Conservation (phyloP, 2,329 filamentous ascomycete species). For the Sarocladium brachiariae region DNA sequence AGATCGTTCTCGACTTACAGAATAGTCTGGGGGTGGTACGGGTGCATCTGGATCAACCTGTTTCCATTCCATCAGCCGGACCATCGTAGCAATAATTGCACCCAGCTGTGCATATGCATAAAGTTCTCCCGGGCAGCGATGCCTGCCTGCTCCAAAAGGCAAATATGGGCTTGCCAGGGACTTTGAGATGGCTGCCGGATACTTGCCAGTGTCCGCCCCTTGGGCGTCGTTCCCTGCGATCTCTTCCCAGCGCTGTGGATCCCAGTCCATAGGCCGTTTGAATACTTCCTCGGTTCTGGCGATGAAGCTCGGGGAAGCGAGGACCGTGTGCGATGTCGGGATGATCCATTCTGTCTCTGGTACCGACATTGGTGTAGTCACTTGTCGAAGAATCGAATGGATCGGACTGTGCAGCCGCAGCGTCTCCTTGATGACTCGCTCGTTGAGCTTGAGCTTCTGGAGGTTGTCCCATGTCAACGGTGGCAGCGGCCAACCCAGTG, state of each 20-base stretch:
- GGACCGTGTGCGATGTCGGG: neutral
- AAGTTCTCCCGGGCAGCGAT: neutral
- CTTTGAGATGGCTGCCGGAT: neutral
- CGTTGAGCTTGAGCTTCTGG: slow-evolving; percentile 5
- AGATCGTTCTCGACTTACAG: neutral
- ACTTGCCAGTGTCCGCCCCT: neutral
- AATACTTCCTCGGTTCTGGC: slow-evolving; percentile 1
- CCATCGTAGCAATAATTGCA: slow-evolving; percentile 3
- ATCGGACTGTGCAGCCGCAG: neutral
- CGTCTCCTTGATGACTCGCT: slow-evolving; percentile 4
- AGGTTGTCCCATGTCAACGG: neutral
- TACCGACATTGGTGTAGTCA: neutral
- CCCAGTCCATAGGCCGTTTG: neutral
- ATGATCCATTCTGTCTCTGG: neutral
- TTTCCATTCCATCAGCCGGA: slow-evolving; percentile 3
- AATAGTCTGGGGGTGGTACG: neutral
- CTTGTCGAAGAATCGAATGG: slow-evolving; percentile 2
- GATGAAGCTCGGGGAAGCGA: slow-evolving; percentile 2
- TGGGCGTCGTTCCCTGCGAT: neutral
- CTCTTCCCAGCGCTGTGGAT: neutral
- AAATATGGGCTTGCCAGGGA: neutral
- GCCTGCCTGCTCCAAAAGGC: slow-evolving; percentile 1
- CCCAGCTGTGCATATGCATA: slow-evolving; percentile 1
- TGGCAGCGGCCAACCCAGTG: slow-evolving; percentile 1
- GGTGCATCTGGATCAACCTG: slow-evolving; percentile 1